Base-by-base conservation (phyloP, 2,329 filamentous ascomycete genomes). In the Tolypocladium guangdongense region DNA sequence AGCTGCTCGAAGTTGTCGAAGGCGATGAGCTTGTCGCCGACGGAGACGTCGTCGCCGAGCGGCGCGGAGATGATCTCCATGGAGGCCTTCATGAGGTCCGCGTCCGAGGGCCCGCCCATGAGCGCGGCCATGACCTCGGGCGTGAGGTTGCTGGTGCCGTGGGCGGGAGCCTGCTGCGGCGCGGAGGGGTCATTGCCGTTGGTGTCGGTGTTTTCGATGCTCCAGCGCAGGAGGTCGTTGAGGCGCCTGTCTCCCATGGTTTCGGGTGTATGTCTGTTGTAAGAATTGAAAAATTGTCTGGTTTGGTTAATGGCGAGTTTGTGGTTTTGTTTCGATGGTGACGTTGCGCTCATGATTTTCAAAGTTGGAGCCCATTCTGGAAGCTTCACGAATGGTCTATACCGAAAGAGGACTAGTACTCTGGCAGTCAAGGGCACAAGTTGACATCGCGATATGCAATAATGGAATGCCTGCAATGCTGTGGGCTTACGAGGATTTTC, bases 1-100 rank as follows among this genome's bases (percentile, higher is more conserved):
- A 96, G 77, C 70, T 95, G 89, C 74, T 96, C 91, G 58, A 96
- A 87, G 73, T 96, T 96, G 78, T 96, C 91, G 71, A 95, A 95
- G 38, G 91, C 91, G 54, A 84, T 81, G 52, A 95, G 72, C 68
- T 88, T 90, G 71, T 89, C 82, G 45, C 90, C 86, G 50, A 92
- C 76, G 4, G 81, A 79, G 53, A 86, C 74, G 54, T 86, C 78
- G 11, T 86, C 78, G 10, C 82, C 73, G 61, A 80, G 76, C 1
- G 73, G 59, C 20, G 83, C 82, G 11, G 76, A 78, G 64, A 96
- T 86, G 54, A 87, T 82, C 32, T 79, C 78, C 83, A 99, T 95
- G 58, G 87, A 79, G 51, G 86, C 82, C 63, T 82, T 83, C 93
- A 99, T 97, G 52, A 95, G 80, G 56, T 97, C 90, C 24, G 93